Conservation (phyloP, 768 basidiomycete genomes). For the Chalciporus piperatus region DNA sequence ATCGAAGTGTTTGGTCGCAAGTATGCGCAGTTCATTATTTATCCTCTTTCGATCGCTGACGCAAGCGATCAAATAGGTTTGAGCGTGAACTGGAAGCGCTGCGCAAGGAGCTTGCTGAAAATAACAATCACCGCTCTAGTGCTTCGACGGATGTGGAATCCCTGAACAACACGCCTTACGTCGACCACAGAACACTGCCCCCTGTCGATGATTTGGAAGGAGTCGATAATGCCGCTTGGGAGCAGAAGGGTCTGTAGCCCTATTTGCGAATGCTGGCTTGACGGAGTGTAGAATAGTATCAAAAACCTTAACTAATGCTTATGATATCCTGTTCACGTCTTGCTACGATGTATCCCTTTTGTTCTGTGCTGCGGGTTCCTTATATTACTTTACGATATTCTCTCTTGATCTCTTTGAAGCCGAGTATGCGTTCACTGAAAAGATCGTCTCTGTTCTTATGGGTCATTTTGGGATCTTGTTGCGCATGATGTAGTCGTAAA, state of each 20-base stretch:
- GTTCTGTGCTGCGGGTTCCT: neutral
- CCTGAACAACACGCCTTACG: constrained; percentile 34
- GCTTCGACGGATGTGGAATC: constrained; percentile 49
- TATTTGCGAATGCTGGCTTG: neutral
- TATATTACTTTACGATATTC: neutral
- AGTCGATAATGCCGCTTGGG: constrained; percentile 8
- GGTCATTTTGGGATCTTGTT: neutral
- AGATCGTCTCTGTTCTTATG: constrained; percentile 1
- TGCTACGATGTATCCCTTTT: constrained; percentile 10
- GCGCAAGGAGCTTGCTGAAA: constrained; percentile 85
- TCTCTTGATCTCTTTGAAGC: too few species aligned
- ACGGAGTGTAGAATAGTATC: constrained; percentile 6
- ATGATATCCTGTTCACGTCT: constrained; percentile 12
- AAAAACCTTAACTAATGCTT: constrained; percentile 15
- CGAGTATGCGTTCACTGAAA: neutral
- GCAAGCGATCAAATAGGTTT: constrained; percentile 51
- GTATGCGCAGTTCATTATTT: constrained; percentile 46
- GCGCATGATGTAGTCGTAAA: constrained; percentile 35
- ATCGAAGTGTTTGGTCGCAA: constrained; percentile 97
- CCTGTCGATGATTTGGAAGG: constrained; percentile 14
- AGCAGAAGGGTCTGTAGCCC: constrained; percentile 32
- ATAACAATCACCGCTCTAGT: constrained; percentile 50
- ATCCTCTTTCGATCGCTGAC: constrained; percentile 2
- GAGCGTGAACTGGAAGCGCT: constrained; percentile 89
- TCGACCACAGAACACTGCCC: constrained; percentile 23